Evolutionary conservation across 225 moss, liverwort and hornwort genomes (phyloP), one percentile per base, ranked within the genome.

Genomic region (Marchantia paleacea): DNA sequence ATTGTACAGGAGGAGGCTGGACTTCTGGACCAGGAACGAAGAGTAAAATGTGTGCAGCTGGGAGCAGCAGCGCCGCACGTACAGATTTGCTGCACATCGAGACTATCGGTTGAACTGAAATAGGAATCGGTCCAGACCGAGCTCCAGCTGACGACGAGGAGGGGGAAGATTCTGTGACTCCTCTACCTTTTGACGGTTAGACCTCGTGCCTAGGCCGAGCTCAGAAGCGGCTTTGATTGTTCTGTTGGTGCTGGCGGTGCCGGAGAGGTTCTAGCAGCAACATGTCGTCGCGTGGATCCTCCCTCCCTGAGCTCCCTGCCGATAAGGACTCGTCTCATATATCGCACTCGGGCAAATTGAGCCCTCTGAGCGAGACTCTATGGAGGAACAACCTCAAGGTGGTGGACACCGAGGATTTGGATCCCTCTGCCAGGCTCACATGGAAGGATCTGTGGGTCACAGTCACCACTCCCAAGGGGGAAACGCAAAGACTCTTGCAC

Each of bases 391-490:
- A 66, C 72, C 68, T 78, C 51, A 81, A 80, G 31, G 52, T 29
- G 13, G 82, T 69, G 14, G 69, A 54, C 13, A 13, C 48, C 24
- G 22, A 75, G 55, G n/a, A 80, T 52, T 52, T 81, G 30, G 85
- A 87, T 70, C 19, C 85, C 4, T 68, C 85, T 12, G 87, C 87
- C 13, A 73, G 85, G 80, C 70, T 89, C 22, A 86, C 86, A 12
- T 89, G 89, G 89, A 83, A 86, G 74, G 89, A 89, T 76, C n/a
- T 87, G 80, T 76, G 71, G 73, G 84, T 89, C 18, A 86, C 81
- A 0, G 86, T 89, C 19, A 81, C 84, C 7, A 82, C 84, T 14
- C 82, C 86, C 10, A 82, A 77, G 75, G 89, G 84, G 7, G 82
- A 74, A 2, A 78, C 61, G 55, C 80, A 82, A 8, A 82, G 61